Percentiles rank a stretch among this genome's conserved stretches.
Evolutionary conservation across 2,329 filamentous ascomycete genomes (phyloP).

Genomic region (Delphinella strobiligena): DNA sequence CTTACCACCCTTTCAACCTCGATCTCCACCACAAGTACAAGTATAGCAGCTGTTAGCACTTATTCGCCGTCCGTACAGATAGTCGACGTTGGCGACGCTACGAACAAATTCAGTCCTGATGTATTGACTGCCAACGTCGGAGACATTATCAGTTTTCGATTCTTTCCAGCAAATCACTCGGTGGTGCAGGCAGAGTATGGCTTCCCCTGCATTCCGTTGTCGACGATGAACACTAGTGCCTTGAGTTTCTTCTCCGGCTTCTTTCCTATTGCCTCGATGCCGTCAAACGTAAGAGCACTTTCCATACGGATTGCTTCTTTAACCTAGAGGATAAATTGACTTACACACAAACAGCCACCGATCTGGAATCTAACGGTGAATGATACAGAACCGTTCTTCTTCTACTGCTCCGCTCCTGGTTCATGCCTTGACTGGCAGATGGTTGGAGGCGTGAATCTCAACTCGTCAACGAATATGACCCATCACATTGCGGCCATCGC

Average conservation of each 20-base stretch:
- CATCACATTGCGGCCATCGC: conserved; percentile 14
- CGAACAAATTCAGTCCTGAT: conserved; percentile 25
- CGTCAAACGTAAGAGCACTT: too few species aligned
- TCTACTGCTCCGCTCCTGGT: conserved; percentile 55
- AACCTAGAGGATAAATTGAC: too few species aligned
- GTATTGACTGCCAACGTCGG: conserved; percentile 25
- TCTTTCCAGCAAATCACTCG: conserved; percentile 31
- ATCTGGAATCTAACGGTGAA: conserved; percentile 37
- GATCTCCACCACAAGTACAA: too few species aligned
- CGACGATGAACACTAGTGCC: conserved; percentile 8
- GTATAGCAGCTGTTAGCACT: too few species aligned
- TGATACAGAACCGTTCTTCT: conserved; percentile 52
- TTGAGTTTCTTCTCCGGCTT: too few species aligned
- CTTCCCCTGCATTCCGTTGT: conserved; percentile 27
- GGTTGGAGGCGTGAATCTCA: conserved; percentile 64
- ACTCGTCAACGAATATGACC: conserved; percentile 16
- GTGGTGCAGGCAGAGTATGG: conserved; percentile 29
- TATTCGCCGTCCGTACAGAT: conserved; percentile 15
- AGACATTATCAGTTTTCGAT: conserved; percentile 30
- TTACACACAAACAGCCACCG: conserved; percentile 10
- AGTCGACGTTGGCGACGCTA: conserved; percentile 24
- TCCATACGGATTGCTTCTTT: too few species aligned
- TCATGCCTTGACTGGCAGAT: conserved; percentile 57
- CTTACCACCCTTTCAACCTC: too few species aligned
- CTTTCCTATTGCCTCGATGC: too few species aligned